Evolutionary conservation across 495 filamentous ascomycete genomes (phyloP), one percentile per base, ranked within the genome.

Genomic region (Lasiosphaeria hispida): DNA sequence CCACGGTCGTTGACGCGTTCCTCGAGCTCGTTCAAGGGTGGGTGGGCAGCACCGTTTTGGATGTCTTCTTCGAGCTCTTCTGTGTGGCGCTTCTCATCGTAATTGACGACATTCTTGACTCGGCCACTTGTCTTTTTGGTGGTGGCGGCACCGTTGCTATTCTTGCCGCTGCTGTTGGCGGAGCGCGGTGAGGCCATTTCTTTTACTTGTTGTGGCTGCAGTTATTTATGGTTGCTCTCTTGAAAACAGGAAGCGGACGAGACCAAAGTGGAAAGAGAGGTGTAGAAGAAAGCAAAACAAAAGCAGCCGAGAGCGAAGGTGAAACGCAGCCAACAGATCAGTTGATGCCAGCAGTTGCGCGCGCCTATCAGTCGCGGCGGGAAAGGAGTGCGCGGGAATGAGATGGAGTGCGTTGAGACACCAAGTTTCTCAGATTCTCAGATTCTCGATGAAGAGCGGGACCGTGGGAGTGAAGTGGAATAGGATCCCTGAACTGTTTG

Each of bases 61-160:
- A 74, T 65, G 15, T 72, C 71, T 23, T 77, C 74, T 38, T 88
- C 83, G 45, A 91, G 83, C 37, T 87, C 88, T 48, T 90, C 90
- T 60, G 94, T 72, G 61, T 92, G 89, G 33, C 83, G 85, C 75
- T 96, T 96, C 58, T 91, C 90, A 37, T 91, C 86, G 51, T 94
- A 92, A 58, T 90, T 87, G 64, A 94, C 86, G 59, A 95, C 91
- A 60, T 94, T 91, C 73, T 93, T 95, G 74, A 89, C 91, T 30
- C 93, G 83, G 59, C 88, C 81, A 69, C 88, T 89, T 71, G 93
- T 88, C 70, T 93, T 94, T 40, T 64, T 61, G 49, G 70, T 86
- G 14, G 53, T 53, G 3, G 41, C 15, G 43, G 34, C 13, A 10
- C 43, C 48, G 44, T 57, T 58, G 51, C 35, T 48, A 23, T 48